Base-by-base conservation (phyloP, 225 moss, liverwort and hornwort species). In the Pleurozium schreberi region DNA sequence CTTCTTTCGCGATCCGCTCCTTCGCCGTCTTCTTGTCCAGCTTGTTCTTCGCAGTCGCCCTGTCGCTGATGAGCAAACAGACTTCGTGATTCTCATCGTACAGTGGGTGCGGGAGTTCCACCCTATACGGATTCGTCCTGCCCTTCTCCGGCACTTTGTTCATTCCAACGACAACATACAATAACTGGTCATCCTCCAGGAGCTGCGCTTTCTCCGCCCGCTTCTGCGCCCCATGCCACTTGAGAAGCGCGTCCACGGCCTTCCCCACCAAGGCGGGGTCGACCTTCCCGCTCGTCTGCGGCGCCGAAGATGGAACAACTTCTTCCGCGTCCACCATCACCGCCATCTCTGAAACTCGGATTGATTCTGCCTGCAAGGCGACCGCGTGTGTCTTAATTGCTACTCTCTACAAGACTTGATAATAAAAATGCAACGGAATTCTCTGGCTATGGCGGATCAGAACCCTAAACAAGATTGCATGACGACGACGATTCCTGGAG, bases 191-290 rank as follows among this genome's bases (percentile, higher is more conserved):
- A 57, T 96, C 98, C 82, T 96, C 96, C 40, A 96, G 81, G 58
- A 95, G 90, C 92, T 95, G 93, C 62, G 94, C 95, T 69, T 55
- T 69, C 84, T 68, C 53, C 64, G 92, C 84, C 49, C 87, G 90
- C 84, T 93, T 94, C 89, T 93, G 93, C 55, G 94, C 85, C 53
- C 89, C 91, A 62, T 49, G 89, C 96, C 97, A 95, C 92, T 95
- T 96, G 58, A 96, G 74, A 21, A 96, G 82, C 78, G 97, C 94
- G 82, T 93, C 97, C 91, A 96, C 95, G 14, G 97, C 97, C 90
- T 92, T 96, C 78, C 88, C 66, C 62, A 96, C 94, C 80, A 89
- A 78, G n/a, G 55, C 83, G 9, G 86, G 53, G 55, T 93, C 92
- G 75, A 96, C 84, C 73, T 90, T 93, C 88, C 90, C 90, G 28